Evolutionary conservation across 2,329 filamentous ascomycete species (phyloP), one percentile per base, ranked within the genome.

Genomic region (Claviceps sp.): DNA sequence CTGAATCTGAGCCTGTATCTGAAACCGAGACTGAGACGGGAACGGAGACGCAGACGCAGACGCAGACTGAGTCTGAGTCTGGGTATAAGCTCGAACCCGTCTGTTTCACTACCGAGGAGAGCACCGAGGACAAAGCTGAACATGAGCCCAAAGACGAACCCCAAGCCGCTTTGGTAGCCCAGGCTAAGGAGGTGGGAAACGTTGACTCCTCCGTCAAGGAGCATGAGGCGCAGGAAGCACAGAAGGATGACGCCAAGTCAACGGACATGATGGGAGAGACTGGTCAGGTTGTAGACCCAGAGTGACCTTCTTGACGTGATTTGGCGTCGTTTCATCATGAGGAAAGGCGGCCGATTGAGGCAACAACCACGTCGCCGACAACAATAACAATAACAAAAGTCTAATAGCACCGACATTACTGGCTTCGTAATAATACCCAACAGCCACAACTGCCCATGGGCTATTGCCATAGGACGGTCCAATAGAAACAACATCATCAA

Each of bases 231-330:
- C 37, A 43, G 7, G 24, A 43, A 40, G 4, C 38, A n/a, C 37
- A 43, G 4, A 20, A 44, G 38, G 13, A 49, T 37, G 51, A 54
- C n/a, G 45, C 20, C 4, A 30, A 51, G 26, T 26, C 47, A 24
- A 52, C 51, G 45, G 51, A 54, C 26, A 43, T 55, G 53, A 52
- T 41, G 14, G 40, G 50, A 48, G 40, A 46, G 26, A 46, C 46
- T 44, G 48, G 51, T 26, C 50, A 43, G 37, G 46, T 48, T 38
- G 40, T 50, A 47, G 51, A 50, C 44, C 48, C 53, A 30, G 53
- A 51, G 46, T 52, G 30, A 48, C 8, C n/a, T 18, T 44, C 38
- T 24, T 47, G 40, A 43, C 22, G 13, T 9, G 40, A 53, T 47
- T 34, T 16, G 34, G 5, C 2, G 18, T 11, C 30, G 8, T 48